A percentile compares a stretch with the other conserved stretches of the same genome.
phyloP scores from a whole-genome alignment of 352 stramenopile species.

The Globisporangium camurandrum region DNA sequence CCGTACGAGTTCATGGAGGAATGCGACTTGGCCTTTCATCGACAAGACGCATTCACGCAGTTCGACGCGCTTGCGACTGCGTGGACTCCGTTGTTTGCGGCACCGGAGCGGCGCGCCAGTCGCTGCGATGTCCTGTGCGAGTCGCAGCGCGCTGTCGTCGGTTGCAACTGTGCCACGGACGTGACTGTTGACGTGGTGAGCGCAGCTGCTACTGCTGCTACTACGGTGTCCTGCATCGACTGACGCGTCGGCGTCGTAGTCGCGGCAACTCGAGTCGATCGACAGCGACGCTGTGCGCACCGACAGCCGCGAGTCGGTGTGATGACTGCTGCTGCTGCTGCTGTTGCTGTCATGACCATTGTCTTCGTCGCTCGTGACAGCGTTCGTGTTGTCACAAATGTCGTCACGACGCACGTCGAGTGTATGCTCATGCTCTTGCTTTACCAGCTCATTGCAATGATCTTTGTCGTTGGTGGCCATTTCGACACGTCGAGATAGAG shows the following conservation, averaged over 20 bases:
- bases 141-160: not conserved
- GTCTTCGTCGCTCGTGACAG: too few relatives aligned
- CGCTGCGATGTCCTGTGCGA: not conserved
- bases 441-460: too few relatives aligned
- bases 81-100: conserved; percentile 4
- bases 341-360: too few relatives aligned
- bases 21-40: conserved; percentile 14
- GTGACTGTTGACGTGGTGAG: too few relatives aligned
- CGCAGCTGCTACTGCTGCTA: not conserved
- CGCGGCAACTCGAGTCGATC: not conserved
- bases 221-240: not conserved
- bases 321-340: too few relatives aligned
- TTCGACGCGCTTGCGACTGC: conserved; percentile 5
- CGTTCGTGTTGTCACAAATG: too few relatives aligned
- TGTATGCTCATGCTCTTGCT: too few relatives aligned
- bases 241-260: conserved; percentile 3
- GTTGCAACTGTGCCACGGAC: too few relatives aligned
- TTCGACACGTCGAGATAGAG: too few relatives aligned
- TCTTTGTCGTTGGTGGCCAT: too few relatives aligned
- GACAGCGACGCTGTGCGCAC: not conserved
- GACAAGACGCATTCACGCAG: conserved; percentile 12
- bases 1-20: conserved; percentile 11
- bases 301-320: too few relatives aligned
- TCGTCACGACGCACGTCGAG: too few relatives aligned
- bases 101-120: not conserved